phyloP scores from a whole-genome alignment of 1,139 yeast genomes.

The Hansenula sp. region DNA sequence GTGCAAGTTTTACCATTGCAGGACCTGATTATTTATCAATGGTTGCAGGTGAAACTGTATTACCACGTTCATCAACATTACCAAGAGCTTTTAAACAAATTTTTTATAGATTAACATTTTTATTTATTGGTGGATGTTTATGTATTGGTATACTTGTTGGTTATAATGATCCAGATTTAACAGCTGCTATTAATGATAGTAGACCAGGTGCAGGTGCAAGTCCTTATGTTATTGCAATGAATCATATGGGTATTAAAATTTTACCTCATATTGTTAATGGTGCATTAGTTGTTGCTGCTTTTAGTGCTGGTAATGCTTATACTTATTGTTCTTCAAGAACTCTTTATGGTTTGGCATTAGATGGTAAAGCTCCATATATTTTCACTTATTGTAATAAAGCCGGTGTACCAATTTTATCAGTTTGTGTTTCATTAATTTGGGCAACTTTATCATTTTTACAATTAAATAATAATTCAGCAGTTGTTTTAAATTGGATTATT shows the following conservation, averaged over 20 bases:
- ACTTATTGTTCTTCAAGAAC: conserved; percentile 59
- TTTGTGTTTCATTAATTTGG: conserved; percentile 40
- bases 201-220: conserved; percentile 59
- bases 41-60: conserved; percentile 77
- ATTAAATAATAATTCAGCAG: conserved; percentile 53
- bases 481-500: conserved; percentile 71
- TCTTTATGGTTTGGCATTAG: conserved; percentile 58
- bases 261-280: conserved; percentile 64
- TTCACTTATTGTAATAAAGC: conserved; percentile 44
- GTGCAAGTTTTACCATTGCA: conserved; percentile 67
- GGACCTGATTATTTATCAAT: conserved; percentile 84
- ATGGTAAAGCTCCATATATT: conserved; percentile 57
- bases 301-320: conserved; percentile 72
- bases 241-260: conserved; percentile 43
- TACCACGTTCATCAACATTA: conserved; percentile 66
- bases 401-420: conserved; percentile 48
- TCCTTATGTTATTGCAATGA: conserved; percentile 63
- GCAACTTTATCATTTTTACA: conserved; percentile 44
- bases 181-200: conserved; percentile 38
- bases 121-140: conserved; percentile 62
- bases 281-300: conserved; percentile 56
- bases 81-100: conserved; percentile 80
- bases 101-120: conserved; percentile 61
- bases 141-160: conserved; percentile 58
- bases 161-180: conserved; percentile 41